These are phyloP conservation scores for Aureobasidium namibiae DNA, from an alignment of 2,329 filamentous ascomycete species.

Conservation along the genomic window DNA sequence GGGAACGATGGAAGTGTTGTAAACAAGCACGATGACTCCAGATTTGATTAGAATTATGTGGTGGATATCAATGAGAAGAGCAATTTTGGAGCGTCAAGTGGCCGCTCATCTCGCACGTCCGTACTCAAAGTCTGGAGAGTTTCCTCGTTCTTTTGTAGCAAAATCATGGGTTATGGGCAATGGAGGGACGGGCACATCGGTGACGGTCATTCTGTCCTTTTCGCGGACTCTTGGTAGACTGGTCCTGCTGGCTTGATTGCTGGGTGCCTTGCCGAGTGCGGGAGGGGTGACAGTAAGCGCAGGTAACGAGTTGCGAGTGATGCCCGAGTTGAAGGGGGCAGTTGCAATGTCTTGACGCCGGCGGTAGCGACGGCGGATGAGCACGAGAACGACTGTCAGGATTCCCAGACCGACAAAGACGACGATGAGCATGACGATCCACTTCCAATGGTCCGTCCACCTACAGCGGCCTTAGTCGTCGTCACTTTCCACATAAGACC, in stretches of 20 bases:
- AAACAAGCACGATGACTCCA: neutral
- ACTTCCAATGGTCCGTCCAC: conserved; percentile 63
- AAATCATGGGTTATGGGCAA: neutral
- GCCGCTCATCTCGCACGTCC: neutral
- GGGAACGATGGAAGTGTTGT: neutral
- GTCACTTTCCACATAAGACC: neutral
- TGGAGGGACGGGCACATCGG: neutral
- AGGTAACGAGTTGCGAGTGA: conserved; percentile 23
- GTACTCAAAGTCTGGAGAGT: neutral
- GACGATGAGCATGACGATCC: conserved; percentile 74
- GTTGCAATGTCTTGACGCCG: conserved; percentile 51
- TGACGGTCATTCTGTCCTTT: conserved; percentile 8
- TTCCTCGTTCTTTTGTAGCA: conserved; percentile 1
- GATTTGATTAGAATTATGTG: neutral
- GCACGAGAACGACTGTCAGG: conserved; percentile 59
- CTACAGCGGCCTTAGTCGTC: conserved; percentile 33
- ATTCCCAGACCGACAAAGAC: conserved; percentile 60
- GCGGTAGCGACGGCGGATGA: conserved; percentile 66
- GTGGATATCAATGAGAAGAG: neutral
- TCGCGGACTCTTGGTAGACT: conserved; percentile 13
- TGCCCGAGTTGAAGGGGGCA: conserved; percentile 28
- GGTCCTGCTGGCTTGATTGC: conserved; percentile 11
- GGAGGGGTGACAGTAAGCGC: conserved; percentile 9
- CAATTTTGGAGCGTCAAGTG: neutral
- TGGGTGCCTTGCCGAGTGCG: neutral